phyloP scores from a whole-genome alignment of 2,329 filamentous ascomycete species.

The Exophiala viscosa region DNA sequence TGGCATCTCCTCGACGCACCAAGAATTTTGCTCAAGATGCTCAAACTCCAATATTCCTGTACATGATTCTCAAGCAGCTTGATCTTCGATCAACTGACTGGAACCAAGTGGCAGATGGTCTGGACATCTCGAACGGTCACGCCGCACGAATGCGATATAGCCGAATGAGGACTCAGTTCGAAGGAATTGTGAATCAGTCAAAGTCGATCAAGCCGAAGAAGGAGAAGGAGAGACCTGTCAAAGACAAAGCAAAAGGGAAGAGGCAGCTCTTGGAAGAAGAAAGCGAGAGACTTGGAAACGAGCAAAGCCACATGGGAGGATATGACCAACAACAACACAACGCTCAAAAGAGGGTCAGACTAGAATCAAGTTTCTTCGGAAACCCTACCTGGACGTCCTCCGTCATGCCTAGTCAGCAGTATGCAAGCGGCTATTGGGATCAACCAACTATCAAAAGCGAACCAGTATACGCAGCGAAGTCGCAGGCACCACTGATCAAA shows the following conservation, averaged over 20 bases:
- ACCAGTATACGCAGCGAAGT: not conserved
- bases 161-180: constrained; percentile 53
- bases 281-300: constrained; percentile 11
- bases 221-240: constrained; percentile 15
- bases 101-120: constrained; percentile 47
- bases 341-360: constrained; percentile 18
- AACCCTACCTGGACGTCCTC: not conserved
- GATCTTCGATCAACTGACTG: constrained; percentile 54
- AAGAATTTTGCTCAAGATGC: constrained; percentile 40
- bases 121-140: constrained; percentile 55
- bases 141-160: constrained; percentile 57
- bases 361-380: constrained; percentile 9
- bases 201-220: constrained; percentile 17
- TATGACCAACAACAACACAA: constrained; percentile 3
- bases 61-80: constrained; percentile 54
- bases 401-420: constrained; percentile 2
- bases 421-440: constrained; percentile 4
- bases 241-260: constrained; percentile 13
- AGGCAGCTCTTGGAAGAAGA: constrained; percentile 5
- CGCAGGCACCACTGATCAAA: constrained; percentile 13
- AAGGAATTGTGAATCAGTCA: constrained; percentile 36
- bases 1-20: constrained; percentile 20
- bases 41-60: constrained; percentile 51
- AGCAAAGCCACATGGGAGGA: not conserved
- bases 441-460: constrained; percentile 10